phyloP scores from a whole-genome alignment of 192 early-diverging fungal species.

The Coemansia sp. region DNA sequence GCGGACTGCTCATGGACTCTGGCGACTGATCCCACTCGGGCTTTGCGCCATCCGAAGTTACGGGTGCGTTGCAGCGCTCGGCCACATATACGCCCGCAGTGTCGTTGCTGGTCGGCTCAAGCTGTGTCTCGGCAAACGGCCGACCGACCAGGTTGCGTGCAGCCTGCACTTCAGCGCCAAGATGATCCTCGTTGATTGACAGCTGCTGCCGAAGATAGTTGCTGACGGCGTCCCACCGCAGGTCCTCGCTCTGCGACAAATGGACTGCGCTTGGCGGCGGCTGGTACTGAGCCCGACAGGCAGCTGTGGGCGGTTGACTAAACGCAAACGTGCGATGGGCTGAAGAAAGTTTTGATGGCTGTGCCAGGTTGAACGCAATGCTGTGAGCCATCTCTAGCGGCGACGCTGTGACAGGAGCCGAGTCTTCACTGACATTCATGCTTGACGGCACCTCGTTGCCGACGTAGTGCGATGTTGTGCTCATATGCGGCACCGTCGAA shows the following conservation, averaged over 20 bases:
- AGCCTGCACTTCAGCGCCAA: conserved; percentile 35
- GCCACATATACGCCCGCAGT: conserved; percentile 13
- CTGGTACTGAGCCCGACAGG: background rate
- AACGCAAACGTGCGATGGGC: background rate
- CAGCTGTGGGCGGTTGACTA: conserved; percentile 12
- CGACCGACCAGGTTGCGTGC: conserved; percentile 28
- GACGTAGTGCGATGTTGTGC: background rate
- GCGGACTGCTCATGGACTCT: conserved; percentile 8
- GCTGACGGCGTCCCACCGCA: conserved; percentile 47
- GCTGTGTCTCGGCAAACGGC: conserved; percentile 14
- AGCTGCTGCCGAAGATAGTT: conserved; percentile 40
- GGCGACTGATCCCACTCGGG: conserved; percentile 23
- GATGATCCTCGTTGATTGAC: conserved; percentile 27
- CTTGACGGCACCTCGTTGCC: conserved; percentile 1
- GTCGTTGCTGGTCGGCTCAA: background rate
- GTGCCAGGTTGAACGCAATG: background rate
- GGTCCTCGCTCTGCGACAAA: conserved; percentile 38
- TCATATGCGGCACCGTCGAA: background rate
- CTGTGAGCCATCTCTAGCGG: conserved; percentile 19
- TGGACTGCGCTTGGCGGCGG: conserved; percentile 20
- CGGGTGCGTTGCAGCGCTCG: conserved; percentile 9
- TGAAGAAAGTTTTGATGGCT: background rate
- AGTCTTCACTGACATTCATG: background rate
- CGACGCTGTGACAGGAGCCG: conserved; percentile 4
- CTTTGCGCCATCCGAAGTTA: conserved; percentile 18